A percentile compares a stretch with the other conserved stretches of the same genome.
Evolutionary conservation across 495 filamentous ascomycete genomes (phyloP).

Genomic region (Apodospora peruviana): DNA sequence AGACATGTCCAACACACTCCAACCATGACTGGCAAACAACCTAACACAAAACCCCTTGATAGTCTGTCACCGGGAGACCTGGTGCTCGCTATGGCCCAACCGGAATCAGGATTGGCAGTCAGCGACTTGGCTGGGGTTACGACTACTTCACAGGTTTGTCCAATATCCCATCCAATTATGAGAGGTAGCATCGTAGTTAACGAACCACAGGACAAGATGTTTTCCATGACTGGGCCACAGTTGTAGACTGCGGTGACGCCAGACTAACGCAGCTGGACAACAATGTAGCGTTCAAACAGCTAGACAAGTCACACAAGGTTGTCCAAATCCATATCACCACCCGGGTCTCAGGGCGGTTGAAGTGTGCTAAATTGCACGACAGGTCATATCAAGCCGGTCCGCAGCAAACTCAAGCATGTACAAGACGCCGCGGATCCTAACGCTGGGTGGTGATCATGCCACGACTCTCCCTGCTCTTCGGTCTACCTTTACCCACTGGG

Average conservation of each 20-base stretch:
- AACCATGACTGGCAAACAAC: neutral
- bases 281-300: slow-evolving; percentile 65
- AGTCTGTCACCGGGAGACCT: slow-evolving; percentile 38
- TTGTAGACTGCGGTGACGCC: slow-evolving; percentile 75
- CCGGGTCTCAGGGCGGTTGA: neutral
- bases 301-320: slow-evolving; percentile 55
- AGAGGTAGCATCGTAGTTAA: neutral
- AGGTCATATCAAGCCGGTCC: slow-evolving; percentile 30
- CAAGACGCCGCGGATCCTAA: slow-evolving; percentile 51
- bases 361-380: neutral
- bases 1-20: neutral
- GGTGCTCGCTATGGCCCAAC: slow-evolving; percentile 79
- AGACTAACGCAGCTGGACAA: slow-evolving; percentile 66
- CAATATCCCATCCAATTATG: neutral
- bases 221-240: slow-evolving; percentile 9
- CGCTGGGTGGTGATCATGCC: slow-evolving; percentile 62
- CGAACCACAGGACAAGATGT: neutral
- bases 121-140: slow-evolving; percentile 18
- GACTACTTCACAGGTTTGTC: slow-evolving; percentile 26
- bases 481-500: slow-evolving; percentile 62
- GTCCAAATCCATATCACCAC: neutral
- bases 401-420: slow-evolving; percentile 27
- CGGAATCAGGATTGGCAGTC: slow-evolving; percentile 69
- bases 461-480: slow-evolving; percentile 57
- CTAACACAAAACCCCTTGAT: neutral